Evolutionary conservation across 2,329 filamentous ascomycete species (phyloP), one percentile per base, ranked within the genome.

Genomic region (Penicillium sp.): DNA sequence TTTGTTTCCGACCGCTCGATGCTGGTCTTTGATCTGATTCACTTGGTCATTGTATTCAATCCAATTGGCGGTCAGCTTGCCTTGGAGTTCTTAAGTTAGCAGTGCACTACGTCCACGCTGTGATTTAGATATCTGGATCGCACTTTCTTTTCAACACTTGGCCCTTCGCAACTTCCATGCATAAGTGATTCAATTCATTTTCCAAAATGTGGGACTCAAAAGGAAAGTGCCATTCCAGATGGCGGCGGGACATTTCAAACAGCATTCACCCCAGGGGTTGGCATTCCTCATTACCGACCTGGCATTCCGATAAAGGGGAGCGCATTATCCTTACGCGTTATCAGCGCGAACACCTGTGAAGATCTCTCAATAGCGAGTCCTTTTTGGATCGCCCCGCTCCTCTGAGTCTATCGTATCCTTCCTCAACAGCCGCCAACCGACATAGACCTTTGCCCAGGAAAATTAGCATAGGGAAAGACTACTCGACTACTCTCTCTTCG

Each of bases 261-360:
- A 40, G 57, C 64, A 67, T 67, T 67, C 61, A 38, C 23, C 52
- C 51, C 31, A 53, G 61, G 54, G 62, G 62, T 53, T 62, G 54
- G 54, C 65, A 67, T 67, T 67, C 65, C 54, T 66, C 50, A 60
- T 43, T 51, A 42, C 45, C 43, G 54, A 40, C 50, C 60, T 61
- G 41, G 55, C 65, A 67, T 62, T 62, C 62, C 64, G 57, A 25
- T 56, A 56, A 57, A 57, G 50, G 47, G 59, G 58, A 56, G 40
- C 42, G 47, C 52, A 48, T 40, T 65, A 67, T 67, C 59, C 53
- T 67, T 64, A 67, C 63, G 56, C 53, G 58, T 62, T 65, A 21
- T 57, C 47, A 48, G 21, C 40, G 17, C 52, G 37, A 56, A 37
- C 25, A 38, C 33, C 23, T 53, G 15, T 45, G 43, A 38, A 50